Percentiles rank a stretch among this genome's conserved stretches.
These are phyloP conservation scores for Russula earlei DNA, from an alignment of 768 basidiomycete species.

Conservation along the genomic window DNA sequence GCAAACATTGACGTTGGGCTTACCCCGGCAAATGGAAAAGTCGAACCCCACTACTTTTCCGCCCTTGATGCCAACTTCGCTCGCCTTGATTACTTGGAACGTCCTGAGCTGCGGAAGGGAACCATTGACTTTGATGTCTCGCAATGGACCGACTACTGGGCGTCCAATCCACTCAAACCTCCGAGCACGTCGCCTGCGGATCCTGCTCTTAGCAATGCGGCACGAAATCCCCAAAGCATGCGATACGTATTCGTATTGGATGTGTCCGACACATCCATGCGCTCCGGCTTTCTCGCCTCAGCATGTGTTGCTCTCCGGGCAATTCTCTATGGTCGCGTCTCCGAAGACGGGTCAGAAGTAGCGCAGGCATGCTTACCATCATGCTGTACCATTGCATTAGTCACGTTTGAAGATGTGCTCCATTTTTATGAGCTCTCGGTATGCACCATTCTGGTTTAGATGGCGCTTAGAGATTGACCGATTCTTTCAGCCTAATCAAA, in stretches of 20 bases:
- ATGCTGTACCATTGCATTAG: constrained; percentile 55
- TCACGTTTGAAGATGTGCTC: constrained; percentile 72
- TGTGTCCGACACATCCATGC: constrained; percentile 57
- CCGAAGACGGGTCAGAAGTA: constrained; percentile 32
- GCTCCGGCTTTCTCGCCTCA: constrained; percentile 58
- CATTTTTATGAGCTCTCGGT: constrained; percentile 90
- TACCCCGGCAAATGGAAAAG: constrained; percentile 32
- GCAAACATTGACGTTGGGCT: not conserved
- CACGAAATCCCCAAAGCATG: constrained; percentile 53
- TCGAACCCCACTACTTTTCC: constrained; percentile 73
- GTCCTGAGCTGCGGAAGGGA: constrained; percentile 83
- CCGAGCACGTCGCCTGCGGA: constrained; percentile 42
- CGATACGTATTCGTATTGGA: constrained; percentile 84
- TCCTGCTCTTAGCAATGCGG: constrained; percentile 34
- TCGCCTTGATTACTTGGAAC: constrained; percentile 68
- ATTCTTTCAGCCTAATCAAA: constrained; percentile 24
- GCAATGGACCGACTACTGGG: constrained; percentile 66
- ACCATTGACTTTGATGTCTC: constrained; percentile 86
- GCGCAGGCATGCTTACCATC: constrained; percentile 42
- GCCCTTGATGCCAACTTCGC: constrained; percentile 70
- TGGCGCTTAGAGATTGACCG: not conserved
- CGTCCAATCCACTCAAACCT: constrained; percentile 51
- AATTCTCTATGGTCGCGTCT: constrained; percentile 51
- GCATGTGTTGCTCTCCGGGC: constrained; percentile 55
- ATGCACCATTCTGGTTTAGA: constrained; percentile 27